Percentiles rank a stretch among this genome's conserved stretches.
These are phyloP conservation scores for Metarhizium album DNA, from an alignment of 2,329 filamentous ascomycete species.

Conservation along the genomic window DNA sequence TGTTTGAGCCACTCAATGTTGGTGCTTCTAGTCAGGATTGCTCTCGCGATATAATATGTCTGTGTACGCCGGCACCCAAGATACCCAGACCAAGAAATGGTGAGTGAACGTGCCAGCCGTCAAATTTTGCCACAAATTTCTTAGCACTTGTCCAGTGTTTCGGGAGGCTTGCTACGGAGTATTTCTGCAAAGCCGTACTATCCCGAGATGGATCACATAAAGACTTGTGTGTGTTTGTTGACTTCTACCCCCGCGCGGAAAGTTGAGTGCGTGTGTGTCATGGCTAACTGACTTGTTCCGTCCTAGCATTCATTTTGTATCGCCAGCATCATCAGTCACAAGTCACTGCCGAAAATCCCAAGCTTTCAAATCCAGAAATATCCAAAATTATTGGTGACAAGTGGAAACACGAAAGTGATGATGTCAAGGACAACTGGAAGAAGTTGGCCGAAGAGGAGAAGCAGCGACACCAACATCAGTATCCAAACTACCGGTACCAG, in stretches of 20 bases:
- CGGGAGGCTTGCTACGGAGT: background rate
- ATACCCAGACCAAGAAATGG: constrained; percentile 49
- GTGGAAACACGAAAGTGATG: constrained; percentile 69
- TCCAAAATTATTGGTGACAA: constrained; percentile 93
- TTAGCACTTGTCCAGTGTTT: background rate
- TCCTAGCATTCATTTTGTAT: constrained; percentile 89
- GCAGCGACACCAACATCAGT: constrained; percentile 74
- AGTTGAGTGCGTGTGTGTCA: no score
- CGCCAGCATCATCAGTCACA: constrained; percentile 82
- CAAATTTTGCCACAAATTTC: background rate
- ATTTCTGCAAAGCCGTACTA: background rate
- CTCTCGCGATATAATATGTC: constrained; percentile 38
- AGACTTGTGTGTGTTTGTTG: background rate
- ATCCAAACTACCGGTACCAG: constrained; percentile 91
- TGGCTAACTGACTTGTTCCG: constrained; percentile 14
- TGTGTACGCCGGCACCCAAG: constrained; percentile 46
- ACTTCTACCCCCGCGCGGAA: background rate
- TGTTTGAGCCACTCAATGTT: constrained; percentile 19
- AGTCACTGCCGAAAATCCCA: constrained; percentile 74
- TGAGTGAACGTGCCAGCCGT: constrained; percentile 24
- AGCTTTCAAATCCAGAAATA: constrained; percentile 87
- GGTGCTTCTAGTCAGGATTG: constrained; percentile 19
- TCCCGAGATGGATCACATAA: background rate
- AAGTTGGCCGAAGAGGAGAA: constrained; percentile 88
- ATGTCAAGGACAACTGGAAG: constrained; percentile 80